phyloP scores from a whole-genome alignment of 1,284 basidiomycete genomes.

The Ganoderma multipileum region DNA sequence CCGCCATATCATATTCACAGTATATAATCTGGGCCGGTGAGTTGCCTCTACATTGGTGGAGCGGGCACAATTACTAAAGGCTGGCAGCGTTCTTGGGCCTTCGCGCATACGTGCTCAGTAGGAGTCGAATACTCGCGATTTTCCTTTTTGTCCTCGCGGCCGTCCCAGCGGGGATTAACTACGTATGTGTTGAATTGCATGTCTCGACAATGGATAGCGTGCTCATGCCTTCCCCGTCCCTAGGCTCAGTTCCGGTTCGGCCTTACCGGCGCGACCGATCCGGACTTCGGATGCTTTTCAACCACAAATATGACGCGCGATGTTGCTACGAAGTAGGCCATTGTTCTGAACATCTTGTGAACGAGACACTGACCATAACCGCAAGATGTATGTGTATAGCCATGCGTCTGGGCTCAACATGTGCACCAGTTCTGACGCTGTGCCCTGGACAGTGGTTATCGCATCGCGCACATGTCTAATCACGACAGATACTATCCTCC shows the following conservation, averaged over 20 bases:
- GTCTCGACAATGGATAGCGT: background rate
- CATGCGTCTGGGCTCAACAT: background rate
- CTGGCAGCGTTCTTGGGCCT: constrained; percentile 13
- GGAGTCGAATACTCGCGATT: background rate
- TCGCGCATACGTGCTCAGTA: constrained; percentile 7
- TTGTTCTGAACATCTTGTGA: background rate
- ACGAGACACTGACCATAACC: background rate
- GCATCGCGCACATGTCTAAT: constrained; percentile 12
- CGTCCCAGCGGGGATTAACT: constrained; percentile 4
- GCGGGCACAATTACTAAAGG: background rate
- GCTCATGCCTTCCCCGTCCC: background rate
- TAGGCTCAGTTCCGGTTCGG: background rate
- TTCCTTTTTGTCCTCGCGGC: background rate
- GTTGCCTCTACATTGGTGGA: background rate
- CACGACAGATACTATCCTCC: constrained; percentile 5
- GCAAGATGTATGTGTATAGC: background rate
- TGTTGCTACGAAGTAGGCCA: background rate
- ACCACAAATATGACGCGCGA: background rate
- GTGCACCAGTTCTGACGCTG: background rate
- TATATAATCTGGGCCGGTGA: constrained; percentile 12
- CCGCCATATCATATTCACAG: constrained; percentile 2
- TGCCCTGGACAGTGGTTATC: constrained; percentile 6
- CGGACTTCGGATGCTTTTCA: background rate
- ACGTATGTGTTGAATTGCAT: background rate
- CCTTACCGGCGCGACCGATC: background rate